Base-by-base conservation (phyloP, 495 filamentous ascomycete species). In the Annulohypoxylon maeteangense region DNA sequence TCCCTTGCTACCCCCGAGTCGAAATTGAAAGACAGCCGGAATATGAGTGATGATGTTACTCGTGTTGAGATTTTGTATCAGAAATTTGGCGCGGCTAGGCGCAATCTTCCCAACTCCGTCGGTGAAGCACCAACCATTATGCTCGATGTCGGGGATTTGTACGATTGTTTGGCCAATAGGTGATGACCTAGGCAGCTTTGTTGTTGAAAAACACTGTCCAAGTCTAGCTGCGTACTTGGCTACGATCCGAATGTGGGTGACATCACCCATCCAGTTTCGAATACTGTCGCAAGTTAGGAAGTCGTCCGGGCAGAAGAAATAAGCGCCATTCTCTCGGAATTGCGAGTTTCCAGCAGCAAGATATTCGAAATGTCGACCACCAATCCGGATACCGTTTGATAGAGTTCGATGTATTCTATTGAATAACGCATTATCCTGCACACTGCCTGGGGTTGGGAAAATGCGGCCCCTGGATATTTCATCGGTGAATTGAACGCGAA, bases 71-170 rank as follows among this genome's bases (percentile, higher is more conserved):
- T 94, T 90, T 4, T 84, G 77, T 18, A 88, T 83, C 16, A 93
- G 85, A 76, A 94, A 87, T 34, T 86, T 78, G 0, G 93, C 92
- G 34, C 97, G 83, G 70, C 91, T 89, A 4, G 79, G 78, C 0
- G 95, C 97, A 32, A 99, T 95, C 78, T 92, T 97, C 11, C 96
- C 96, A 44, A 99, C 92, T 3, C 95, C 96, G 76, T 99, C 95
- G 0, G 93, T 94, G 76, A 98, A 98, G 53, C 78, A 88, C 76
- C 85, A 89, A 0, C 83, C 86, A 50, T 90, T 88, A 5, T 85
- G 84, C 38, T 86, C 81, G 6, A 97, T 83, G 62, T 98, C 95
- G 1, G 81, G 61, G 11, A 90, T 88, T 2, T 78, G 74, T 18
- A 81, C 79, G 6, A 83, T 78, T 6, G 64, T 66, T 14, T 75